Conservation (phyloP, 495 filamentous ascomycete species). For the Penicillium flavigenum region DNA sequence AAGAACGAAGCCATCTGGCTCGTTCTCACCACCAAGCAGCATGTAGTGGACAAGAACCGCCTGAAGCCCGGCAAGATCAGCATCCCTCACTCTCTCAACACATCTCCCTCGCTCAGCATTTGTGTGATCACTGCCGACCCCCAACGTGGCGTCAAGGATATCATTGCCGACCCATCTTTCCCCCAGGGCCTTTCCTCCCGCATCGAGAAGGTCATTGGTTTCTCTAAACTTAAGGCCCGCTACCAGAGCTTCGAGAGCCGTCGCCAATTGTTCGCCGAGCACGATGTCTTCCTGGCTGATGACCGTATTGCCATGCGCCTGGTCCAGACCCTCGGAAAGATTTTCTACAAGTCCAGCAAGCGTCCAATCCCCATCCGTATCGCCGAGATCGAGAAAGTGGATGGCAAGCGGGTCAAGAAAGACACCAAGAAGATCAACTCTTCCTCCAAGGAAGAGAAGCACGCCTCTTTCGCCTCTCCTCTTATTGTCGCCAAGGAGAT, state of each 20-base stretch:
- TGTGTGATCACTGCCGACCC: constrained; percentile 86
- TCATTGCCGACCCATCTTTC: constrained; percentile 71
- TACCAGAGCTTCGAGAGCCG: constrained; percentile 84
- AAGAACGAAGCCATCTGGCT: constrained; percentile 77
- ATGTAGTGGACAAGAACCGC: constrained; percentile 69
- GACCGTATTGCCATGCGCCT: constrained; percentile 75
- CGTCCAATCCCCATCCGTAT: constrained; percentile 83
- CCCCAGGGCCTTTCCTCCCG: constrained; percentile 67
- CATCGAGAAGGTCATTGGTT: constrained; percentile 78
- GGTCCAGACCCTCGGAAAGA: constrained; percentile 77
- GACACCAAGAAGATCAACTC: constrained; percentile 36
- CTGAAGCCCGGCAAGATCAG: constrained; percentile 74
- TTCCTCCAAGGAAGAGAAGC: constrained; percentile 35
- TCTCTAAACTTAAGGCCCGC: constrained; percentile 78
- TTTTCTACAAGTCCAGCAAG: constrained; percentile 82
- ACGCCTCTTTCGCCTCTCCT: constrained; percentile 46
- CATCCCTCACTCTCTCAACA: constrained; percentile 69
- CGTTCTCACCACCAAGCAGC: constrained; percentile 84
- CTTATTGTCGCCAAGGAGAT: constrained; percentile 67
- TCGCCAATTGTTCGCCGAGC: constrained; percentile 76
- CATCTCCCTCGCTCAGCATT: constrained; percentile 60
- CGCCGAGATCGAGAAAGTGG: constrained; percentile 59
- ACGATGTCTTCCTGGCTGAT: constrained; percentile 87
- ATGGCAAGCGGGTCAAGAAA: constrained; percentile 63
- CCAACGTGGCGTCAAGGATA: constrained; percentile 86